Evolutionary conservation across 352 stramenopile species (phyloP), one percentile per base, ranked within the genome.

Genomic region (Phytophthora cryptogea): DNA sequence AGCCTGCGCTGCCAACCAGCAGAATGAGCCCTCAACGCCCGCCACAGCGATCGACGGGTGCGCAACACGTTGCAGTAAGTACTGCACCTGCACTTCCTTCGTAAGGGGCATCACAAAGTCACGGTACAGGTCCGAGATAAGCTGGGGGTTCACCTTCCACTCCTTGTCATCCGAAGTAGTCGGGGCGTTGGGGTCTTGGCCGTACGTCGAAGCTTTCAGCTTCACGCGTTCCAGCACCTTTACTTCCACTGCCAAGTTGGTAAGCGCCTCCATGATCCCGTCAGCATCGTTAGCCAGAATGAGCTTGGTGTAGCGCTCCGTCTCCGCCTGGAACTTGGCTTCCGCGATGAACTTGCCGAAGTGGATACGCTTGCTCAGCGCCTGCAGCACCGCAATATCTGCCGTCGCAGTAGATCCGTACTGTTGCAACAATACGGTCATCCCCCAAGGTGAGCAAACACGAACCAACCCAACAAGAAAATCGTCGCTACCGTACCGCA

Each of bases 331-430:
- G 70, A 98, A 99, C 78, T 99, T 99, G 71, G 89, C 96, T 59
- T 95, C 86, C 0, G 96, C 96, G n/a, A 99, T 98, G 72, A 99
- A 99, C 66, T 99, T 99, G 45, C 97, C 97, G 56, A 98, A 99
- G 69, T 99, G 97, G 58, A 99, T 97, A 60, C 97, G 88, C 68
- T 98, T 97, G 60, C 86, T 98, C 14, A 99, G 74, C 26, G 97
- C 96, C 64, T 99, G 96, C 26, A 99, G 68, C 30, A 96, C 88
- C 0, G 91, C 83, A 63, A 98, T 97, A 46, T 99, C 94, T 0
- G 83, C 86, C 27, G 83, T 92, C 14, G 83, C 80, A 2, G 86
- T 77, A 28, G 86, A 95, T n/a, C 86, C 86, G 66, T 83, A 93
- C 83, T 94, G 47, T 57, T 46, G 9, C 36, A 30, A 50, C 16